phyloP scores from a whole-genome alignment of 495 filamentous ascomycete genomes.

The Delitschia confertaspora region DNA sequence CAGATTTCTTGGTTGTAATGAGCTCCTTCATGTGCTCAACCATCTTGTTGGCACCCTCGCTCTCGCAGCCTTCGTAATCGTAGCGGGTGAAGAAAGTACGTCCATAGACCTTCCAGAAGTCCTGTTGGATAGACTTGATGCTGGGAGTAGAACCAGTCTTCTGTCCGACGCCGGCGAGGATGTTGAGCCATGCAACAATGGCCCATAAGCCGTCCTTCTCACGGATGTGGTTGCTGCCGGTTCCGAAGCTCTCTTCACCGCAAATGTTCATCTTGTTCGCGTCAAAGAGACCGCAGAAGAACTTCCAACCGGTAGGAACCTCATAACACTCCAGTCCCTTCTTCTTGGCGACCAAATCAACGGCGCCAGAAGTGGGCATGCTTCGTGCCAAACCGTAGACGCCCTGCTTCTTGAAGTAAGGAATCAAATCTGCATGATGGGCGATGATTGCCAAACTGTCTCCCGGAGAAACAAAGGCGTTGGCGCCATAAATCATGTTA shows the following conservation, averaged over 20 bases:
- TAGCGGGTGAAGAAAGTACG: conserved; percentile 98
- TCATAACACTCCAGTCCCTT: conserved; percentile 91
- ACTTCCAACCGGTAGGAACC: conserved; percentile 98
- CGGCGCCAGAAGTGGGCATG: conserved; percentile 93
- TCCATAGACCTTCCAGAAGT: conserved; percentile 95
- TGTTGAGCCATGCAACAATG: conserved; percentile 94
- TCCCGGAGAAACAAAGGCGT: conserved; percentile 91
- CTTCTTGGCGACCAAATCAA: conserved; percentile 89
- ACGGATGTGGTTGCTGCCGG: conserved; percentile 97
- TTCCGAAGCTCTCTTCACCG: conserved; percentile 96
- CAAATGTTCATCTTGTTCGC: conserved; percentile 97
- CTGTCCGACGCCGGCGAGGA: conserved; percentile 89
- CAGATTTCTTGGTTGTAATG: conserved; percentile 56
- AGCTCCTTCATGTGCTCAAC: conserved; percentile 62
- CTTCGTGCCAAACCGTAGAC: conserved; percentile 89
- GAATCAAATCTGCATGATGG: conserved; percentile 88
- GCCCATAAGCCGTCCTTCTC: conserved; percentile 99
- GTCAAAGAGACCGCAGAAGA: conserved; percentile 98
- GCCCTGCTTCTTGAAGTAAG: conserved; percentile 95
- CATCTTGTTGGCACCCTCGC: conserved; percentile 80
- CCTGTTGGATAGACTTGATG: conserved; percentile 89
- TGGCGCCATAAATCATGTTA: conserved; percentile 99
- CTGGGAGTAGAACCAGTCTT: conserved; percentile 64
- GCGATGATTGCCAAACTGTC: conserved; percentile 97
- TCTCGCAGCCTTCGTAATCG: conserved; percentile 92